Evolutionary conservation across 2,329 filamentous ascomycete genomes (phyloP).

Genomic region (Phialophora expanda): DNA sequence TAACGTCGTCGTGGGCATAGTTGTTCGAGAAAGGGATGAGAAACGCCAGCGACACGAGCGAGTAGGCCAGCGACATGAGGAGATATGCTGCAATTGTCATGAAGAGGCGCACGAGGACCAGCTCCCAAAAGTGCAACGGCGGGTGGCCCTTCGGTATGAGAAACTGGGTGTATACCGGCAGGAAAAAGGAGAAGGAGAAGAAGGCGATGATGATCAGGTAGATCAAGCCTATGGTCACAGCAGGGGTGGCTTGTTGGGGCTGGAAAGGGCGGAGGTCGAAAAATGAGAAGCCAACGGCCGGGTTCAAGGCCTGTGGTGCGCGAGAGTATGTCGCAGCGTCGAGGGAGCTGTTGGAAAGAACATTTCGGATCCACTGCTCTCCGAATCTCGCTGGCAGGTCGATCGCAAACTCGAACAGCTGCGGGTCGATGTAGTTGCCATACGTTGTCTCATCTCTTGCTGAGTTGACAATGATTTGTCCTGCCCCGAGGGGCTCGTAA

Average conservation of each 20-base stretch:
- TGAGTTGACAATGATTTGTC: constrained; percentile 62
- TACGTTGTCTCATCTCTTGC: constrained; percentile 63
- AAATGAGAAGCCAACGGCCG: constrained; percentile 61
- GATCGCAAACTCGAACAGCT: constrained; percentile 55
- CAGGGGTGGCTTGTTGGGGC: constrained; percentile 60
- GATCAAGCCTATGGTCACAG: constrained; percentile 67
- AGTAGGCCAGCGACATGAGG: constrained; percentile 67
- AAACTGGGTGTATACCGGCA: constrained; percentile 67
- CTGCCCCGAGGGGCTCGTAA: constrained; percentile 65
- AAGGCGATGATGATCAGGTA: constrained; percentile 72
- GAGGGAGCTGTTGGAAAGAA: constrained; percentile 36
- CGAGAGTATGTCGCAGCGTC: constrained; percentile 45
- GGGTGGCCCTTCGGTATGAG: constrained; percentile 61
- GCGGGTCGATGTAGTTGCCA: constrained; percentile 60
- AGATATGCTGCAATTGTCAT: constrained; percentile 62
- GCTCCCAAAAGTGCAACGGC: constrained; percentile 62
- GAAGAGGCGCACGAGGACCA: constrained; percentile 51
- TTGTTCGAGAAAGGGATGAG: constrained; percentile 63
- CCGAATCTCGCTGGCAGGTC: constrained; percentile 58
- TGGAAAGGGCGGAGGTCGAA: constrained; percentile 66
- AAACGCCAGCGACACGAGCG: constrained; percentile 67
- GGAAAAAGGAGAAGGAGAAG: constrained; percentile 69
- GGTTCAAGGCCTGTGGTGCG: constrained; percentile 58
- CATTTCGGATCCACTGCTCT: constrained; percentile 45
- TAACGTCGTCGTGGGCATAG: constrained; percentile 47